A percentile compares a stretch with the other conserved stretches of the same genome.
Conservation (phyloP, 78 protist species). For the Acrasis kona region DNA sequence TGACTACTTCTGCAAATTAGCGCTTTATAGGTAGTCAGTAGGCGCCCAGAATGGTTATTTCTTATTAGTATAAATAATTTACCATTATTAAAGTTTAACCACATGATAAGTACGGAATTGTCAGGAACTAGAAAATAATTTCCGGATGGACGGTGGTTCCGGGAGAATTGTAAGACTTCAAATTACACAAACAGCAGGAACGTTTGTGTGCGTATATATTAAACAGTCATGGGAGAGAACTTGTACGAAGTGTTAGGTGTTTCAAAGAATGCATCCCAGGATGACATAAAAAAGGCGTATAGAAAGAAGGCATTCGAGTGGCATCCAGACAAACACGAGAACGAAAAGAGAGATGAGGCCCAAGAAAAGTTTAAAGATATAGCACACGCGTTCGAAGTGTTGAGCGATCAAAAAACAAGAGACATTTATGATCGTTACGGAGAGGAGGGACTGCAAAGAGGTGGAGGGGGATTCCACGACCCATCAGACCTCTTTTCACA, state of each 20-base stretch:
- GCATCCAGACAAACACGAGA: slow-evolving; percentile 89
- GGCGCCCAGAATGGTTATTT: too few species aligned
- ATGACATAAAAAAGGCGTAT: slow-evolving; percentile 58
- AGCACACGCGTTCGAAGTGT: slow-evolving; percentile 78
- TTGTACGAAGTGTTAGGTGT: slow-evolving; percentile 53
- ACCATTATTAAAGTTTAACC: too few species aligned
- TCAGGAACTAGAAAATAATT: too few species aligned
- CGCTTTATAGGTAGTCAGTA: too few species aligned
- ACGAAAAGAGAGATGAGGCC: slow-evolving; percentile 40
- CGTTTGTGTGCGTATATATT: too few species aligned
- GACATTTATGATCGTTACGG: slow-evolving; percentile 83
- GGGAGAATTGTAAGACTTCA: too few species aligned
- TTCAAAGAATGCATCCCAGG: slow-evolving; percentile 39
- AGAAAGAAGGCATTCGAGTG: slow-evolving; percentile 80
- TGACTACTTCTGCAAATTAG: too few species aligned
- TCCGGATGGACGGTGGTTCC: too few species aligned
- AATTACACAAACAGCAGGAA: too few species aligned
- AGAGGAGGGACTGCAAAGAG: slow-evolving; percentile 74
- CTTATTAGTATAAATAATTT: too few species aligned
- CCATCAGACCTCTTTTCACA: slow-evolving; percentile 56
- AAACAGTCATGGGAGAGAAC: slow-evolving; percentile 30
- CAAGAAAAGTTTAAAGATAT: slow-evolving; percentile 80
- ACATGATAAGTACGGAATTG: too few species aligned
- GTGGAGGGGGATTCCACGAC: slow-evolving; percentile 48
- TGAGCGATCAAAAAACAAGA: slow-evolving; percentile 75